Percentiles rank a stretch among this genome's conserved stretches.
These are phyloP conservation scores for Beauveria pseudobassiana DNA, from an alignment of 2,329 filamentous ascomycete species.

Conservation along the genomic window DNA sequence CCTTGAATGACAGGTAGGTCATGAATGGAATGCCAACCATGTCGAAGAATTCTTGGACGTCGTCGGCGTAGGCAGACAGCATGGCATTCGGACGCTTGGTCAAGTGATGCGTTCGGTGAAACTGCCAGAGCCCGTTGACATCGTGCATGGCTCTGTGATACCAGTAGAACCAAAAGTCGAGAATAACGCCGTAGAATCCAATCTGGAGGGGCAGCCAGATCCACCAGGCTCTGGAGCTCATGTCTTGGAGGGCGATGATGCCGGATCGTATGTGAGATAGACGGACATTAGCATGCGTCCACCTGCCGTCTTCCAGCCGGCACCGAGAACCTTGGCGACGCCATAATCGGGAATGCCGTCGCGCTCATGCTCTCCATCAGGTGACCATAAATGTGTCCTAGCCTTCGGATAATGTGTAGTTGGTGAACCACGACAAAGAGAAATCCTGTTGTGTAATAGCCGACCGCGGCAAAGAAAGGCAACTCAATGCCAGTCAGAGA, in stretches of 20 bases:
- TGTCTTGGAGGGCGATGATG: constrained; percentile 17
- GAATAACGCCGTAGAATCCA: constrained; percentile 29
- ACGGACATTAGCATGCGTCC: constrained; percentile 25
- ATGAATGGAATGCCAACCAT: constrained; percentile 31
- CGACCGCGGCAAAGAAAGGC: constrained; percentile 21
- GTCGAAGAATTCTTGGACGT: constrained; percentile 32
- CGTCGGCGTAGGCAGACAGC: constrained; percentile 31
- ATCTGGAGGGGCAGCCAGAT: constrained; percentile 27
- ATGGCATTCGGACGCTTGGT: constrained; percentile 36
- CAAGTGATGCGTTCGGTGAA: constrained; percentile 34
- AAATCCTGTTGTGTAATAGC: constrained; percentile 29
- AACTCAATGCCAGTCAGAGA: constrained; percentile 22
- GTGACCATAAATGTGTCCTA: constrained; percentile 30
- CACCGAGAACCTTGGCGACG: constrained; percentile 23
- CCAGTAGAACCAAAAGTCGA: constrained; percentile 31
- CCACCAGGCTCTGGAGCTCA: constrained; percentile 21
- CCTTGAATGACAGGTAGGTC: constrained; percentile 26
- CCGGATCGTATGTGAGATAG: constrained; percentile 23
- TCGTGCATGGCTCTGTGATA: constrained; percentile 36
- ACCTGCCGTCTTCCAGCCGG: constrained; percentile 24
- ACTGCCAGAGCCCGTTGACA: constrained; percentile 29
- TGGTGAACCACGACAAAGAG: constrained; percentile 30
- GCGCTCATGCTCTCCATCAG: constrained; percentile 33
- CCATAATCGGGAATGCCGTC: constrained; percentile 32
- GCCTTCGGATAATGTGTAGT: constrained; percentile 26